Base-by-base conservation (phyloP, 75 land plant genomes). In the Chamaecyparis obtusa region DNA sequence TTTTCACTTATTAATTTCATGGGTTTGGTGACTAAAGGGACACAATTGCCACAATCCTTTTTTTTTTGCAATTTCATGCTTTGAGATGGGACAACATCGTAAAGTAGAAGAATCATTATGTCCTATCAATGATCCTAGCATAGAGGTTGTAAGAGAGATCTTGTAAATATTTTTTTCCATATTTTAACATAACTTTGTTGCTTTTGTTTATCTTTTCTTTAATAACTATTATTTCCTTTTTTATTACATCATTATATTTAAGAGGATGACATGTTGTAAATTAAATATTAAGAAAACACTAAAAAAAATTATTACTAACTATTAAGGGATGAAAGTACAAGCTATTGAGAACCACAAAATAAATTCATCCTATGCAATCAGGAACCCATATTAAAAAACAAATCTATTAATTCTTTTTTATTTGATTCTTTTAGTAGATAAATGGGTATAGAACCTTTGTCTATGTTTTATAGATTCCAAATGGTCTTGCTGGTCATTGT, bases 401-500 rank as follows among this genome's bases (percentile, higher is more conserved):
- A 37, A 39, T 77, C 44, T 15, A 8, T 77, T 77, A 44, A 77
- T 77, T 77, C 9, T 80, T 9, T 80, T 43, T 43, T 27, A 3
- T 80, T 2, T 80, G 9, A 71, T 60, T 43, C 37, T 37, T 80
- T 13, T 43, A 0, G 24, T 49, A 43, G 49, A 44, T 39, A 80
- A 80, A 13, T n/a, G 11, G 83, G 49, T 30, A 44, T 80, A 24
- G 27, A 11, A 27, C 83, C 30, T 80, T 83, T 88, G 13, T 81
- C 48, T 71, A 51, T 84, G 48, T n/a, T 10, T 43, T 89, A 84
- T 92, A 96, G 99, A 93, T 96, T 86, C 96, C 96, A 86, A 94
- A 94, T 90, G 97, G 97, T 67, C 97, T 99, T 35, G 98, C 99
- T 81, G 97, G 99, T 69, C 95, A 95, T 90, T 98, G n/a, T n/a